Percentiles rank a stretch among this genome's conserved stretches.
Evolutionary conservation across 371 early-diverging fungal species (phyloP).

Genomic region (Zychaea mexicana): DNA sequence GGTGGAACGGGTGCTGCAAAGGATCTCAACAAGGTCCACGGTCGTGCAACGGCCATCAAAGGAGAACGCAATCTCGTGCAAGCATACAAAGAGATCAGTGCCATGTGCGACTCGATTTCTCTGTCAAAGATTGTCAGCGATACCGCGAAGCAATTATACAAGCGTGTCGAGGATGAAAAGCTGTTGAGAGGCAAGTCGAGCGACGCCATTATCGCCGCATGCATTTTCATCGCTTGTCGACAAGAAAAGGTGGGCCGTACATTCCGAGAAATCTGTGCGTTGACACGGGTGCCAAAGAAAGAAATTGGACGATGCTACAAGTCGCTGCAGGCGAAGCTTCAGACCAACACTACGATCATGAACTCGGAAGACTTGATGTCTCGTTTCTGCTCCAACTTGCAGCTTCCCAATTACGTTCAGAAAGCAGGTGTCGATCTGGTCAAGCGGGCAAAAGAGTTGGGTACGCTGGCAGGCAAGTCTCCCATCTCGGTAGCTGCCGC

Average conservation of each 20-base stretch:
- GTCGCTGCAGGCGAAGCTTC: constrained; percentile 68
- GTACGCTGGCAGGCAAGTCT: constrained; percentile 86
- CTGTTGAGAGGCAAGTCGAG: constrained; percentile 87
- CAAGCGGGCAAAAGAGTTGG: constrained; percentile 74
- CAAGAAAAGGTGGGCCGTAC: constrained; percentile 93
- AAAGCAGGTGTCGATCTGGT: constrained; percentile 75
- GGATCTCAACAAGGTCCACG: constrained; percentile 78
- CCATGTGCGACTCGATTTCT: constrained; percentile 90
- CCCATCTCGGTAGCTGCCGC: constrained; percentile 94
- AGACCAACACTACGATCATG: constrained; percentile 69
- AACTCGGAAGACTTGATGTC: constrained; percentile 80
- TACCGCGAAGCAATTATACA: constrained; percentile 95
- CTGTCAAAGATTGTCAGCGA: constrained; percentile 88
- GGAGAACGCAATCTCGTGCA: constrained; percentile 84
- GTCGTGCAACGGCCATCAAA: constrained; percentile 72
- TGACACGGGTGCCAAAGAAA: constrained; percentile 93
- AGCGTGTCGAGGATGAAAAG: constrained; percentile 88
- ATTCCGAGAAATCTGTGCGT: constrained; percentile 96
- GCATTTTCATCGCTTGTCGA: constrained; percentile 97
- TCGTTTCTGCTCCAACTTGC: constrained; percentile 86
- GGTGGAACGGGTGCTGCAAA: constrained; percentile 78
- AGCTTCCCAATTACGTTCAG: constrained; percentile 72
- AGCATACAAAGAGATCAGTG: constrained; percentile 92
- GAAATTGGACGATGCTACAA: constrained; percentile 92
- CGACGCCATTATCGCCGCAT: constrained; percentile 95